These are phyloP conservation scores for Malus sieversii DNA, from an alignment of 306 rosid genomes.

Conservation along the genomic window DNA sequence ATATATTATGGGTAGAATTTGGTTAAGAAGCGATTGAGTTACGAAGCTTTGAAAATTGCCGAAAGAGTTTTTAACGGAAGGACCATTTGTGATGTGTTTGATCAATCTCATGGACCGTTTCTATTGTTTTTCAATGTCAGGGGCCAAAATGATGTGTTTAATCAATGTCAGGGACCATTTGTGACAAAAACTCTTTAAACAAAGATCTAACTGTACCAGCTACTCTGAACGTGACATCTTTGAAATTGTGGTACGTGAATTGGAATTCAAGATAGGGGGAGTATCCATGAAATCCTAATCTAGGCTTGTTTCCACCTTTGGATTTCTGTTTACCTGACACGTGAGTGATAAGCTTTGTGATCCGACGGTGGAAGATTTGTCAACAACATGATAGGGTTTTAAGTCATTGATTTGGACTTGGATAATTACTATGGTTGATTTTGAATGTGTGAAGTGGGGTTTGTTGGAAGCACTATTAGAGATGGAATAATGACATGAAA, in stretches of 20 bases:
- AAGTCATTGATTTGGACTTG: background rate
- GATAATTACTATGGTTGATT: background rate
- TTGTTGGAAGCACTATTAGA: background rate
- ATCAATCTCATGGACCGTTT: no score
- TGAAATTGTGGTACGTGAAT: background rate
- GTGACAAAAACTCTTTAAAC: no score
- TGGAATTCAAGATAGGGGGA: background rate
- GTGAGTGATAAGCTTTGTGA: background rate
- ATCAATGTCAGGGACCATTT: no score
- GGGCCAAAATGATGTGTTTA: no score
- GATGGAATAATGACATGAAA: background rate
- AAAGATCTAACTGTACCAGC: no score
- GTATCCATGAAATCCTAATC: background rate
- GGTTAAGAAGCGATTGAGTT: no score
- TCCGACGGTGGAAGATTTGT: background rate
- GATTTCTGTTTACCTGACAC: background rate
- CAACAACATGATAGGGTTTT: background rate
- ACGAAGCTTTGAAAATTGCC: no score
- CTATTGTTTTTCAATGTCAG: no score
- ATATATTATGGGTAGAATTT: no score
- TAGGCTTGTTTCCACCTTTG: background rate
- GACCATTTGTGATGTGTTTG: no score
- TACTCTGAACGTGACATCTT: background rate
- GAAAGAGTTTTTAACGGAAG: no score
- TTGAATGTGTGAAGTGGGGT: background rate